Evolutionary conservation across 441 rosid genomes (phyloP).

Genomic region (Gossypium davidsonii): DNA sequence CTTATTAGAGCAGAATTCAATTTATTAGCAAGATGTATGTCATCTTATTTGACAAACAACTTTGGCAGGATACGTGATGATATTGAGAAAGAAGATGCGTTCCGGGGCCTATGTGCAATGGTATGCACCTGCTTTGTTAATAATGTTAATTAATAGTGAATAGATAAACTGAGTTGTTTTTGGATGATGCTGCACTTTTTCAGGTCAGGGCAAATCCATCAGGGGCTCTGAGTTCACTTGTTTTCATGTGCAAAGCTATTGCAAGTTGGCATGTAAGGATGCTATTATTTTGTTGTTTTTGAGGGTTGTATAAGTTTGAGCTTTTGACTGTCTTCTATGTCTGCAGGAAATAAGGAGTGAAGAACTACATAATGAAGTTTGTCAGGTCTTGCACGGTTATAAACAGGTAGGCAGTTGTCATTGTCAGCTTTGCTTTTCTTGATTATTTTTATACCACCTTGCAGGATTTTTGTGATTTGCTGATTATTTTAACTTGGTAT

Average conservation of each 20-base stretch:
- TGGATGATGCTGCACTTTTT: conserved; percentile 11
- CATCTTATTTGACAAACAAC: conserved; percentile 8
- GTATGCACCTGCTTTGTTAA: conserved; percentile 33
- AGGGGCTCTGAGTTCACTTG: conserved; percentile 84
- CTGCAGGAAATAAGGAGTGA: conserved; percentile 77
- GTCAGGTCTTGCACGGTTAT: conserved; percentile 83
- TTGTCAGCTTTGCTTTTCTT: neutral
- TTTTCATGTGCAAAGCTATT: conserved; percentile 79
- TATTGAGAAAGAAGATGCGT: conserved; percentile 95
- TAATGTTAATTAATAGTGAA: neutral
- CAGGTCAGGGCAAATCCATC: conserved; percentile 91
- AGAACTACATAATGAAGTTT: conserved; percentile 80
- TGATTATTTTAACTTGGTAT: neutral
- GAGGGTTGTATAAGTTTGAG: neutral
- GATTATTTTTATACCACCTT: neutral
- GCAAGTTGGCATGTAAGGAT: conserved; percentile 96
- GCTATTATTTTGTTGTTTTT: neutral
- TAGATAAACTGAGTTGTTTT: neutral
- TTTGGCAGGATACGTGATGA: conserved; percentile 87
- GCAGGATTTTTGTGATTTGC: neutral
- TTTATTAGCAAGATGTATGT: neutral
- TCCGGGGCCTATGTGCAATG: conserved; percentile 94
- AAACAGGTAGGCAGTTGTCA: conserved; percentile 51
- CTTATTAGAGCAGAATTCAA: neutral
- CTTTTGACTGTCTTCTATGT: neutral